Evolutionary conservation across 306 rosid species (phyloP).

Genomic region (Quercus mongolica): DNA sequence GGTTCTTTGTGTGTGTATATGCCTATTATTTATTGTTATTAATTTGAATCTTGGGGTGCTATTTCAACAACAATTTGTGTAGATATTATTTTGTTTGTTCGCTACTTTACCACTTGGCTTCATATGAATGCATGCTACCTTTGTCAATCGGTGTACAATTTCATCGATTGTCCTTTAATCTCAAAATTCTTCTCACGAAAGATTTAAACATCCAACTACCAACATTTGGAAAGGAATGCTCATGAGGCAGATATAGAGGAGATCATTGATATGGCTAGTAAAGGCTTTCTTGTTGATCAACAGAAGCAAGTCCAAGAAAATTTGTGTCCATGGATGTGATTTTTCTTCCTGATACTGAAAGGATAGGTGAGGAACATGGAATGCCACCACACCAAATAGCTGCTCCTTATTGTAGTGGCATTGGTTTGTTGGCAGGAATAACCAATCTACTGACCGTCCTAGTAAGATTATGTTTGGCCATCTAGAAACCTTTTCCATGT

Average conservation of each 20-base stretch:
- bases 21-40: no score
- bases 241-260: no score
- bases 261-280: no score
- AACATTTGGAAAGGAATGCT: slow-evolving; percentile 60
- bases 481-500: not conserved
- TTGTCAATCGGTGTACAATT: not conserved
- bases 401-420: slow-evolving; percentile 60
- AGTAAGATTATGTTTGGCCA: slow-evolving; percentile 33
- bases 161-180: not conserved
- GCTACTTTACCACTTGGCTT: not conserved
- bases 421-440: slow-evolving; percentile 39
- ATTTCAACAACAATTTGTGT: no score
- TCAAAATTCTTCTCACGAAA: slow-evolving; percentile 31
- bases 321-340: slow-evolving; percentile 61
- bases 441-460: slow-evolving; percentile 13
- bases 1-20: not conserved
- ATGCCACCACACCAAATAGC: slow-evolving; percentile 27
- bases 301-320: not conserved
- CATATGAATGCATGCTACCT: not conserved
- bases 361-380: slow-evolving; percentile 24
- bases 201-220: slow-evolving; percentile 54
- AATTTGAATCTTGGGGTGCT: no score
- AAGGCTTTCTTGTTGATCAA: no score
- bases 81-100: not conserved
- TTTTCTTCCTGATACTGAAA: slow-evolving; percentile 52